phyloP scores from a whole-genome alignment of 2,329 filamentous ascomycete species.

The Pyricularia sp. region DNA sequence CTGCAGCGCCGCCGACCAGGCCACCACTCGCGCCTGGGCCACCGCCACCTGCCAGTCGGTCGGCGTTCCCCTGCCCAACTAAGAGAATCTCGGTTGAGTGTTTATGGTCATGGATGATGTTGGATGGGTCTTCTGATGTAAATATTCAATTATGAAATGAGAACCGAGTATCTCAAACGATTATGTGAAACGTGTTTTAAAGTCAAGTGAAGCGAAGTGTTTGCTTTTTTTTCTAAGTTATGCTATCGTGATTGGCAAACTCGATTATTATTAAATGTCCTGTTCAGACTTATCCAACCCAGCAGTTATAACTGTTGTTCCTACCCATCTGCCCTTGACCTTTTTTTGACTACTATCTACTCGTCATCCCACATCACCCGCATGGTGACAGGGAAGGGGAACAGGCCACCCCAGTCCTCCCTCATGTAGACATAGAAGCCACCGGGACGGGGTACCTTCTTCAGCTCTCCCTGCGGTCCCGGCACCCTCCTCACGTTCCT shows the following conservation, averaged over 20 bases:
- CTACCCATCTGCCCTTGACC: too few relatives aligned
- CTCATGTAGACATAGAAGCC: slow-evolving; percentile 54
- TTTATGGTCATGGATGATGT: background rate
- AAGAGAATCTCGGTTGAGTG: background rate
- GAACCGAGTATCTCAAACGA: too few relatives aligned
- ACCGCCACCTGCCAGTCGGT: background rate
- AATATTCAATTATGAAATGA: background rate
- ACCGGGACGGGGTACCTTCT: slow-evolving; percentile 48
- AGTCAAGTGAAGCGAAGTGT: too few relatives aligned
- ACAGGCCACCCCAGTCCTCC: slow-evolving; percentile 49
- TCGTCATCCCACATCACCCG: slow-evolving; percentile 41
- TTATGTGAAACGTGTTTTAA: too few relatives aligned
- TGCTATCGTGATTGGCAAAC: too few relatives aligned
- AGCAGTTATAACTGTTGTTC: too few relatives aligned
- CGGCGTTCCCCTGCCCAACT: slow-evolving; percentile 3
- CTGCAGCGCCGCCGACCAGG: slow-evolving; percentile 4
- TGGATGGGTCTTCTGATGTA: background rate
- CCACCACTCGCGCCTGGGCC: slow-evolving; percentile 3
- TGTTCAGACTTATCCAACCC: too few relatives aligned
- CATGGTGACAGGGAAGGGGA: slow-evolving; percentile 41
- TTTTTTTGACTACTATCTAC: too few relatives aligned
- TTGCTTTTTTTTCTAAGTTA: too few relatives aligned
- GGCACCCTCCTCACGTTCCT: slow-evolving; percentile 51
- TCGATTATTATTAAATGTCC: too few relatives aligned
- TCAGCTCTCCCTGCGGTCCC: slow-evolving; percentile 57